Conservation (phyloP, 1,284 basidiomycete genomes). For the Retiboletus flavoniger region DNA sequence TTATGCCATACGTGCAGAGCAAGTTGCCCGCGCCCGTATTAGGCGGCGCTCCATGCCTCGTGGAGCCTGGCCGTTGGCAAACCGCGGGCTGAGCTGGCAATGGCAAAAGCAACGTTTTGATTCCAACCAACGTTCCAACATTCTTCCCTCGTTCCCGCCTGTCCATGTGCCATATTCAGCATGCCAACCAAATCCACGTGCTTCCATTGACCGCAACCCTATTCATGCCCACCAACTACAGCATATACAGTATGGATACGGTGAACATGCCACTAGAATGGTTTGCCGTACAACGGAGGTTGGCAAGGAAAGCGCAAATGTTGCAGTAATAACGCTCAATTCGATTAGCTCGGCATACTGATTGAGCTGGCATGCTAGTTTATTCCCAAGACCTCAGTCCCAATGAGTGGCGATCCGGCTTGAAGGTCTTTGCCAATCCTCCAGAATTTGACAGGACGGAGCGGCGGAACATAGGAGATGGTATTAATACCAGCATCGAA, state of each 20-base stretch:
- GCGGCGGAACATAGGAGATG: not conserved
- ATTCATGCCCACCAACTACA: not conserved
- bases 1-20: not conserved
- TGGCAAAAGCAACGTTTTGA: conserved; percentile 15
- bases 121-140: conserved; percentile 1
- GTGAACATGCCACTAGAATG: not conserved
- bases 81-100: conserved; percentile 1
- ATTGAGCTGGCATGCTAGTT: not conserved
- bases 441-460: not conserved
- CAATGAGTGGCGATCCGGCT: not conserved
- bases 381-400: not conserved
- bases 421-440: not conserved
- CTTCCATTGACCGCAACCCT: not conserved
- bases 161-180: not conserved
- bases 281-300: conserved; percentile 8
- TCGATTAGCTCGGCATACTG: not conserved
- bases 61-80: conserved; percentile 27
- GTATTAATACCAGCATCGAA: too few relatives aligned
- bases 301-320: conserved; percentile 6
- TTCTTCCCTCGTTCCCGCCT: not conserved
- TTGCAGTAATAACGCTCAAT: not conserved
- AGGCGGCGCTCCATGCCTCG: conserved; percentile 17
- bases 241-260: not conserved
- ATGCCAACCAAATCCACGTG: not conserved
- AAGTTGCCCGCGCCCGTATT: not conserved